Percentiles rank a stretch among this genome's conserved stretches.
phyloP scores from a whole-genome alignment of 345 rosid species.

The Lepidium didymum region DNA sequence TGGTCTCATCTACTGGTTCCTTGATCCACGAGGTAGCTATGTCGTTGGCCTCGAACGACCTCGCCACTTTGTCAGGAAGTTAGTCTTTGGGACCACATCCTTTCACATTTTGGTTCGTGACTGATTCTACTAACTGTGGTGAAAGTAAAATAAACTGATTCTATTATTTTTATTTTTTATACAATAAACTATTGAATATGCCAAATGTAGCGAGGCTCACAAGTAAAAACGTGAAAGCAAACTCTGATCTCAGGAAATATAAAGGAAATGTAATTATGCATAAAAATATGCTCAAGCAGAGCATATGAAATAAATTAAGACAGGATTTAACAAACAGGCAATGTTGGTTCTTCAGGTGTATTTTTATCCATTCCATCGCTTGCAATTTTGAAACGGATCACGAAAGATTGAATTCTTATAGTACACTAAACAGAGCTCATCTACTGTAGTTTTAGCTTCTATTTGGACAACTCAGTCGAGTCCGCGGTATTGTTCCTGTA shows the following conservation, averaged over 20 bases:
- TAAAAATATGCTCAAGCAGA: slow-evolving; percentile 8
- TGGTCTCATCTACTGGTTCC: slow-evolving; percentile 16
- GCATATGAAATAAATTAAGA: background rate
- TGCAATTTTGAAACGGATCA: background rate
- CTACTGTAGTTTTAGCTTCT: background rate
- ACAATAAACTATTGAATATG: too few species aligned
- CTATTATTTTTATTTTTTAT: too few species aligned
- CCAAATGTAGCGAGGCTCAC: too few species aligned
- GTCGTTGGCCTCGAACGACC: slow-evolving; percentile 3
- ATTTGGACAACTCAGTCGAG: background rate
- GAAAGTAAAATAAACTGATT: too few species aligned
- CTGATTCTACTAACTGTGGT: too few species aligned
- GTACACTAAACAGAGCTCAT: background rate
- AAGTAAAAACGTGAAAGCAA: background rate
- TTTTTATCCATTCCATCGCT: background rate
- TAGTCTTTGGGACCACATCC: background rate
- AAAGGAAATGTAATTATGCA: background rate
- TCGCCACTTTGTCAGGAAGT: background rate
- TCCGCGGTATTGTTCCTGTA: slow-evolving; percentile 2
- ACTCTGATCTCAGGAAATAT: background rate
- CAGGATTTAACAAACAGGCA: slow-evolving; percentile 6
- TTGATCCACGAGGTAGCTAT: slow-evolving; percentile 16
- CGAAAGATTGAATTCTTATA: background rate
- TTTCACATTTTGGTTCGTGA: background rate
- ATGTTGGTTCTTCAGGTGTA: background rate